Evolutionary conservation across 1,284 basidiomycete species (phyloP).

Genomic region (Puccinia hordei): DNA sequence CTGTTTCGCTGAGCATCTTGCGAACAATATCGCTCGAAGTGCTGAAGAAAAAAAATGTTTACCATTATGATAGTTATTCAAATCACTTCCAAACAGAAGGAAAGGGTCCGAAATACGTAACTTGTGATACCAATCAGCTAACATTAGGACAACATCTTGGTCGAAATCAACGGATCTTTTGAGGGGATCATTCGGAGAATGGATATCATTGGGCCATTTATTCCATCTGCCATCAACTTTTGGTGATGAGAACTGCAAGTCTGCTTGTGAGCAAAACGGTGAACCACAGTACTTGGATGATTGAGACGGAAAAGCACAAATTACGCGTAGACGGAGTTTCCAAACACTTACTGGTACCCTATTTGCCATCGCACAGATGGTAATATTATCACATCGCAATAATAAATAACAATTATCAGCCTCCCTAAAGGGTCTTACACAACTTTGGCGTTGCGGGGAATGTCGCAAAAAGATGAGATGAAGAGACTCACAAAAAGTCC

Average conservation of each 20-base stretch:
- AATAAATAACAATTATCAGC: background rate
- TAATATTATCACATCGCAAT: too few species aligned
- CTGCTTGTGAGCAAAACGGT: background rate
- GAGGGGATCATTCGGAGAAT: conserved; percentile 57
- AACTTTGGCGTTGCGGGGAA: too few species aligned
- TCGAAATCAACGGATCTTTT: conserved; percentile 57
- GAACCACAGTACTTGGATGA: background rate
- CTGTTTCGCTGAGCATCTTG: conserved; percentile 51
- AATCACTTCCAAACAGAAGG: background rate
- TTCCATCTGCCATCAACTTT: conserved; percentile 44
- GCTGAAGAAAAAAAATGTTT: conserved; percentile 49
- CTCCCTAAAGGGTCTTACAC: background rate
- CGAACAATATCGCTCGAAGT: conserved; percentile 41
- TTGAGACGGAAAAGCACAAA: background rate
- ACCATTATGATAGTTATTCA: background rate
- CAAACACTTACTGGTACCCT: conserved; percentile 47
- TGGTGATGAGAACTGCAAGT: conserved; percentile 36
- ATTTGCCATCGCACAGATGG: background rate
- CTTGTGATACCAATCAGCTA: conserved; percentile 63
- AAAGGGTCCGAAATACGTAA: background rate
- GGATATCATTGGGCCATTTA: conserved; percentile 56
- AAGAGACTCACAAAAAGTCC: conserved; percentile 46
- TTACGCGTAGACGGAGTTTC: too few species aligned
- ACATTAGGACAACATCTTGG: conserved; percentile 58
- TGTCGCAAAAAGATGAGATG: background rate